A percentile compares a stretch with the other conserved stretches of the same genome.
Evolutionary conservation across 192 early-diverging fungal species (phyloP).

Genomic region (Entomortierella parvispora): DNA sequence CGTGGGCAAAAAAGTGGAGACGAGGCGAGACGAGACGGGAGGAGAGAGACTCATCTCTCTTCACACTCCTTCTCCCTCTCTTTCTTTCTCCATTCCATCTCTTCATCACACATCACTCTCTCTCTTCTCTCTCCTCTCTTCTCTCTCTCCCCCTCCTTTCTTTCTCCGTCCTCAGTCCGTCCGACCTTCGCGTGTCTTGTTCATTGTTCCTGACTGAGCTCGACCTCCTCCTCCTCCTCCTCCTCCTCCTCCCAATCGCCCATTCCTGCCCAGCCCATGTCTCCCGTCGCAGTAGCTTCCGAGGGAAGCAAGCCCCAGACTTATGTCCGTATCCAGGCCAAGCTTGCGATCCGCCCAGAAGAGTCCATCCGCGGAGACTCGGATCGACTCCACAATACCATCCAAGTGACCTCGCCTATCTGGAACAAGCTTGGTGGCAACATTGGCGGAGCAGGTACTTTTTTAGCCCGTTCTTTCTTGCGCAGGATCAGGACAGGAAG

Average conservation of each 20-base stretch:
- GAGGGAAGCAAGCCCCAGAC: not conserved
- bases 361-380: conserved; percentile 19
- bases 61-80: not conserved
- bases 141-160: not conserved
- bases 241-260: not conserved
- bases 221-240: not conserved
- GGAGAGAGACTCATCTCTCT: not conserved
- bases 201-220: not conserved
- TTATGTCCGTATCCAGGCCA: conserved; percentile 23
- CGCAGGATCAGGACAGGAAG: no score
- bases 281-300: conserved; percentile 4
- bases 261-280: not conserved
- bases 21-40: no score
- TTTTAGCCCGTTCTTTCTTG: no score
- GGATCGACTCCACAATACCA: conserved; percentile 25
- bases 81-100: not conserved
- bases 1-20: not conserved
- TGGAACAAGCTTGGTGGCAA: conserved; percentile 30
- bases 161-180: not conserved
- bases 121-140: not conserved
- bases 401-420: conserved; percentile 37
- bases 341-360: conserved; percentile 34
- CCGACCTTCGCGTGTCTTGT: not conserved
- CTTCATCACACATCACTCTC: not conserved
- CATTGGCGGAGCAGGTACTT: conserved; percentile 12